These are phyloP conservation scores for Flaveria bidentis DNA, from an alignment of 129 eudicot genomes.

Conservation along the genomic window DNA sequence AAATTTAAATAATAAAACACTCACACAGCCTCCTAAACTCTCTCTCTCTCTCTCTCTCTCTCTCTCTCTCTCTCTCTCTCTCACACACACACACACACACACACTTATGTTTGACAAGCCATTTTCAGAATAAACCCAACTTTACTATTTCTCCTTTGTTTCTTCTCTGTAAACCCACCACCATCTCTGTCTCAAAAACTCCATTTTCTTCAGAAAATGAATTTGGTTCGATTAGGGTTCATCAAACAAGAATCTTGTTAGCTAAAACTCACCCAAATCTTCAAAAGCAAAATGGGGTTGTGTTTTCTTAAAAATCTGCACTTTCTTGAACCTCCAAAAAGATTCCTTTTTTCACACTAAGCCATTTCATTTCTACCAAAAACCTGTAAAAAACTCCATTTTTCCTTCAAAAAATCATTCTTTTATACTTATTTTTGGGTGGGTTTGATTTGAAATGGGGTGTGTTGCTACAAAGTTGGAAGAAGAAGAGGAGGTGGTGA, in stretches of 20 bases:
- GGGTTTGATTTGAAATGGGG: constrained; percentile 52
- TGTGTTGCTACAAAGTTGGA: constrained; percentile 93
- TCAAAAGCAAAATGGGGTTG: constrained; percentile 30
- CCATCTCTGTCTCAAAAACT: constrained; percentile 18
- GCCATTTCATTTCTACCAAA: constrained; percentile 18
- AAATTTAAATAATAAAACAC: constrained; percentile 26
- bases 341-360: constrained; percentile 26
- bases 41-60: constrained; percentile 14
- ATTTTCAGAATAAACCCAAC: constrained; percentile 35
- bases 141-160: constrained; percentile 33
- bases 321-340: constrained; percentile 29
- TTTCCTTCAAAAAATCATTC: constrained; percentile 27
- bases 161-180: constrained; percentile 40
- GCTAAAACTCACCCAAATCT: constrained; percentile 26
- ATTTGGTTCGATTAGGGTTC: constrained; percentile 26
- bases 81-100: no score
- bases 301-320: constrained; percentile 13
- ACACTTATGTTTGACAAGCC: constrained; percentile 40
- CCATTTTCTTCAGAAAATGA: constrained; percentile 23
- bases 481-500: constrained; percentile 84
- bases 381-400: constrained; percentile 10
- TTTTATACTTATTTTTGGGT: constrained; percentile 11
- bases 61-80: not conserved
- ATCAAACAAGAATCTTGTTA: constrained; percentile 22
- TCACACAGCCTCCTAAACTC: constrained; percentile 10